Evolutionary conservation across 768 basidiomycete species (phyloP), one percentile per base, ranked within the genome.

Genomic region (Rhizopogon vesiculosus): DNA sequence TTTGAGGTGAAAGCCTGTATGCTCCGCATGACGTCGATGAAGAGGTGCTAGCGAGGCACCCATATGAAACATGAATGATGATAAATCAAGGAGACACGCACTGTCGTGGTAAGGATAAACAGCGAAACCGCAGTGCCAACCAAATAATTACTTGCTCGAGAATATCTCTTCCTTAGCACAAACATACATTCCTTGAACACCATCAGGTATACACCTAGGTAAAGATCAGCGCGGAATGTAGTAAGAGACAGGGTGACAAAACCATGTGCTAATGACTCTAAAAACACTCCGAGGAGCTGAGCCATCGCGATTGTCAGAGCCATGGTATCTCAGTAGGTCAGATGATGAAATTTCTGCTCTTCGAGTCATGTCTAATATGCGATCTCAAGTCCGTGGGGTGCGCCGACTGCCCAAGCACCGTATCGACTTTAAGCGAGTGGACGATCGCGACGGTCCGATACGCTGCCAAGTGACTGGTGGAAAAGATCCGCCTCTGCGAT

Each of bases 1-100:
- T 58, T 51, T 10, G 33, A n/a, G 31, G 63, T 62, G 55, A 66
- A 64, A 1, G 66, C 64, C 12, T 59, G 54, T 45, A 68, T 55
- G 12, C 55, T 18, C 33, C 65, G 65, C 10, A 61, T 45, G 13
- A 57, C 45, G 38, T 68, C 66, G 41, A 64, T 59, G 28, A 60
- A 6, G 16, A 68, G 33, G 22, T 66, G 66, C 66, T 68, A 39
- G 13, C 28, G 25, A 22, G 35, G 39, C 45, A 25, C 38, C 2
- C 19, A 3, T 56, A 5, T 28, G 45, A 29, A 22, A 31, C 16
- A 15, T 12, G 29, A 31, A 22, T n/a, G 6, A 33, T 3, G 22
- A 7, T 1, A 48, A 33, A 45, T 28, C 41, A n/a, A 16, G 40
- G 19, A 38, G 22, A 12, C 16, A 39, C 56, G 44, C 19, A 56